phyloP scores from a whole-genome alignment of 805 yeast genomes.

The Groenewaldozyma tartarivorans region DNA sequence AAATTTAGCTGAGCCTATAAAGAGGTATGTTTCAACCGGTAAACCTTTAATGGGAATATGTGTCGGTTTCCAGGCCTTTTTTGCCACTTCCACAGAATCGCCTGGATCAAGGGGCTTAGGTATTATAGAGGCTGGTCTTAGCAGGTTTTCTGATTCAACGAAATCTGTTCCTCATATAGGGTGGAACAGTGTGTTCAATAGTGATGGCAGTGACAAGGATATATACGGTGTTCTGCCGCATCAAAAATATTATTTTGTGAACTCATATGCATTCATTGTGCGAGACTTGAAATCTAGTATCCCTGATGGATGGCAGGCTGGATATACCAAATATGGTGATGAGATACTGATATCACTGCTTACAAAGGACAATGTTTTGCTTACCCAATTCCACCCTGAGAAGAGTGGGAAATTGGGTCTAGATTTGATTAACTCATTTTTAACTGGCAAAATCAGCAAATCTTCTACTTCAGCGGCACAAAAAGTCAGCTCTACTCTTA shows the following conservation, averaged over 20 bases:
- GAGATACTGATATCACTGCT: slow-evolving; percentile 81
- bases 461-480: slow-evolving; percentile 3
- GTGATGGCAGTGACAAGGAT: slow-evolving; percentile 12
- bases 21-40: slow-evolving; percentile 61
- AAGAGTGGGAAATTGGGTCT: slow-evolving; percentile 91
- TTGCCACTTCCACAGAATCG: slow-evolving; percentile 66
- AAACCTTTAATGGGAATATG: slow-evolving; percentile 93
- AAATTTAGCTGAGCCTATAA: slow-evolving; percentile 57
- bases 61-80: slow-evolving; percentile 88
- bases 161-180: slow-evolving; percentile 97
- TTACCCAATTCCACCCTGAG: slow-evolving; percentile 99
- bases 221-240: slow-evolving; percentile 58
- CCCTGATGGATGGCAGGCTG: slow-evolving; percentile 57
- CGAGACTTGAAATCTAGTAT: slow-evolving; percentile 22
- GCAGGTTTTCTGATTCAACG: slow-evolving; percentile 47
- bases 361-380: slow-evolving; percentile 67
- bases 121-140: slow-evolving; percentile 41
- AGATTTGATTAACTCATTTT: slow-evolving; percentile 60
- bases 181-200: slow-evolving; percentile 57
- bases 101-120: slow-evolving; percentile 55
- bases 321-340: slow-evolving; percentile 62
- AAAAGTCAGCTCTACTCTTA: slow-evolving; percentile 41
- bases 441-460: slow-evolving; percentile 34
- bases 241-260: slow-evolving; percentile 86
- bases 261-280: slow-evolving; percentile 72